phyloP scores from a whole-genome alignment of 352 stramenopile species.

The Elongisporangium senticosum region DNA sequence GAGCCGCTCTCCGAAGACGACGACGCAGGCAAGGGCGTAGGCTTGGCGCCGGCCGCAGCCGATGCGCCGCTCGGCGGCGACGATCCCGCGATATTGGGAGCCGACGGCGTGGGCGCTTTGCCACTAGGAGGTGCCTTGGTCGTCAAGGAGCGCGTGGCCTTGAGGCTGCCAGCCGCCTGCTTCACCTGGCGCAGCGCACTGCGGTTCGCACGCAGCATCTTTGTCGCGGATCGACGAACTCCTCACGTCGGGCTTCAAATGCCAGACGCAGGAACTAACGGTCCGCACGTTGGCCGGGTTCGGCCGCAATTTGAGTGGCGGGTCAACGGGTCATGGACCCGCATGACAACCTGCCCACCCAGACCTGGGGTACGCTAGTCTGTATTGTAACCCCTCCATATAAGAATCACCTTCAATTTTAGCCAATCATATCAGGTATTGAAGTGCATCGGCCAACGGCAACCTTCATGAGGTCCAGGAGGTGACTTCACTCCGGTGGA shows the following conservation, averaged over 20 bases:
- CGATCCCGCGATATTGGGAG: not conserved
- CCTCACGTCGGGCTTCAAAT: not conserved
- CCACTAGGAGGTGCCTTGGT: not conserved
- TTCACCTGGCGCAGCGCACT: not conserved
- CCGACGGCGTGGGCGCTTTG: not conserved
- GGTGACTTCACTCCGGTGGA: too few species aligned
- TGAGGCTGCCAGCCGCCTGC: not conserved
- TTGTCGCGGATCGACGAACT: not conserved
- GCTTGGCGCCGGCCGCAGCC: not conserved
- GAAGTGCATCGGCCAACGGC: too few species aligned
- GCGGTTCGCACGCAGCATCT: not conserved
- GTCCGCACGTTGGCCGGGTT: not conserved
- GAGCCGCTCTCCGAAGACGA: slow-evolving; percentile 26
- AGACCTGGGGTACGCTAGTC: not conserved
- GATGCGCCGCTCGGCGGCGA: not conserved
- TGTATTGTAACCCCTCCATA: not conserved
- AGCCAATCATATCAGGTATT: not conserved
- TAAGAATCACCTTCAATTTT: not conserved
- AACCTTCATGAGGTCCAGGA: too few species aligned
- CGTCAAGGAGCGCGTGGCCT: not conserved
- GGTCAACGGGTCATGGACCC: not conserved
- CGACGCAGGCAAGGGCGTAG: slow-evolving; percentile 18
- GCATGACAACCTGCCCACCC: not conserved
- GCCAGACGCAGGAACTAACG: not conserved
- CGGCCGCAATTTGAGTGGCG: not conserved